These are phyloP conservation scores for Chaetothyriales sp. DNA, from an alignment of 2,329 filamentous ascomycete species.

Conservation along the genomic window DNA sequence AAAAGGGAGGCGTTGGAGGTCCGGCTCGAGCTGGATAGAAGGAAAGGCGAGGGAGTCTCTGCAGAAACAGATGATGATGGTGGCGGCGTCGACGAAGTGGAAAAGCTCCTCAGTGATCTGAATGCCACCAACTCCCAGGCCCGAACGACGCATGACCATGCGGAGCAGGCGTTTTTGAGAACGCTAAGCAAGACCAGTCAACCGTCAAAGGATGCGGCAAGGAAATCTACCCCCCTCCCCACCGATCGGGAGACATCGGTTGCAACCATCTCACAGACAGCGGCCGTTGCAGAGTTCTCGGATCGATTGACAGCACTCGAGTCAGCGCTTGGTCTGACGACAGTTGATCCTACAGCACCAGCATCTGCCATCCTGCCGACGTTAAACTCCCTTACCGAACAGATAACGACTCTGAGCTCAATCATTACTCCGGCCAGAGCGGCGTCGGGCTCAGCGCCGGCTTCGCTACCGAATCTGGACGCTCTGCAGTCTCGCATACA, in stretches of 20 bases:
- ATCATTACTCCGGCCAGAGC: conserved; percentile 22
- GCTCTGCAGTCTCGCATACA: conserved; percentile 28
- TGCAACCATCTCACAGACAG: not conserved
- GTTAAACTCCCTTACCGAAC: conserved; percentile 63
- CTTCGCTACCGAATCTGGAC: conserved; percentile 26
- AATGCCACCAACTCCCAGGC: conserved; percentile 4
- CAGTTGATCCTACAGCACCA: conserved; percentile 40
- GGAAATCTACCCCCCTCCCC: not conserved
- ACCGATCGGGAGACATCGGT: not conserved
- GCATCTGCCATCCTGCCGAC: conserved; percentile 60
- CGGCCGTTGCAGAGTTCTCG: conserved; percentile 75
- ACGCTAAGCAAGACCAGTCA: not conserved
- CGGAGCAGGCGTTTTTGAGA: conserved; percentile 3
- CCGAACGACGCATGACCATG: not conserved
- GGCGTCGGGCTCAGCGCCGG: not conserved
- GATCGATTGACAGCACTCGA: conserved; percentile 64
- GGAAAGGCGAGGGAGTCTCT: conserved; percentile 28
- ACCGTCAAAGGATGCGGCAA: not conserved
- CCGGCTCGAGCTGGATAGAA: conserved; percentile 35
- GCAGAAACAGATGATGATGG: conserved; percentile 28
- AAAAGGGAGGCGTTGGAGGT: conserved; percentile 68
- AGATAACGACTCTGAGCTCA: conserved; percentile 55
- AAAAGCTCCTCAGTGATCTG: conserved; percentile 46
- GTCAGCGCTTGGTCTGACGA: conserved; percentile 62
- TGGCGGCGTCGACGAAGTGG: conserved; percentile 48